phyloP scores from a whole-genome alignment of 108 stramenopile genomes.

The Cyclotella distinguenda region DNA sequence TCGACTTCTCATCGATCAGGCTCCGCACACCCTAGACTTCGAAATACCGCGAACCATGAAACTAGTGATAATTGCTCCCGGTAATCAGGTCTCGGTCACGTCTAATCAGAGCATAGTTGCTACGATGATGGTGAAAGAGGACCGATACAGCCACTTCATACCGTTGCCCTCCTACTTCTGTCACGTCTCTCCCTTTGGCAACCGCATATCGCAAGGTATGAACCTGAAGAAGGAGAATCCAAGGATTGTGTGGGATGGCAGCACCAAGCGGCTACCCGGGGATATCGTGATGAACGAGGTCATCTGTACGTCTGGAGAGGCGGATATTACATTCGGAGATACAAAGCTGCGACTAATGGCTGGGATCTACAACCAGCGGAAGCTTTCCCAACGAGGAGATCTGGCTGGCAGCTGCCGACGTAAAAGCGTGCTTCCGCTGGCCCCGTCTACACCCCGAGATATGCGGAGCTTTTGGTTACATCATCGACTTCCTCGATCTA shows the following conservation, averaged over 20 bases:
- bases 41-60: too few relatives aligned
- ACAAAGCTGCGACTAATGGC: neutral
- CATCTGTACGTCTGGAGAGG: neutral
- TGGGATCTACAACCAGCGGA: constrained; percentile 2
- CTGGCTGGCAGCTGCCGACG: neutral
- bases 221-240: constrained; percentile 1
- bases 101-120: too few relatives aligned
- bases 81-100: too few relatives aligned
- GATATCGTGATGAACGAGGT: constrained; percentile 16
- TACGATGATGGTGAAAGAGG: too few relatives aligned
- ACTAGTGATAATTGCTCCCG: too few relatives aligned
- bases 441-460: neutral
- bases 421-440: constrained; percentile 6
- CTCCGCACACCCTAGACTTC: too few relatives aligned
- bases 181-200: too few relatives aligned
- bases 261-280: neutral
- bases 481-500: neutral
- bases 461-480: constrained; percentile 6
- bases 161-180: too few relatives aligned
- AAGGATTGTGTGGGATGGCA: constrained; percentile 22
- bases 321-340: constrained; percentile 9
- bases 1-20: too few relatives aligned
- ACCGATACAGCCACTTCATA: too few relatives aligned
- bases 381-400: neutral
- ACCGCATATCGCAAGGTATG: constrained; percentile 21